Percentiles rank a stretch among this genome's conserved stretches.
These are phyloP conservation scores for Fennellomyces sp. DNA, from an alignment of 371 early-diverging fungal species.

Conservation along the genomic window DNA sequence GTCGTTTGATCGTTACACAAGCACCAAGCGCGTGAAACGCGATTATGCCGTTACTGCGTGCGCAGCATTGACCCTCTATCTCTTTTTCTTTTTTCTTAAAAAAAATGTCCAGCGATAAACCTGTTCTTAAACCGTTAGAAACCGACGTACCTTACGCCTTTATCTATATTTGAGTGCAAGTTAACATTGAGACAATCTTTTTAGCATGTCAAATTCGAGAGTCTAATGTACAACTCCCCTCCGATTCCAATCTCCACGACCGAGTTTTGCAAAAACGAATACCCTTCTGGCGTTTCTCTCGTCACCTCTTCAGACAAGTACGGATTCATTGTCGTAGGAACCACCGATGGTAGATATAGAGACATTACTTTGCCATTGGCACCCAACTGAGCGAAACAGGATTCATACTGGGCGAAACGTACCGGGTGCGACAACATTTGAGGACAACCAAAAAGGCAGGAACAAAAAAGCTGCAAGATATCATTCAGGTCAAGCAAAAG, in stretches of 20 bases:
- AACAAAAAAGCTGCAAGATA: not conserved
- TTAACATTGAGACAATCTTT: too few relatives aligned
- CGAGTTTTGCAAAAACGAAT: not conserved
- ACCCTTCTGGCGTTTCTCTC: not conserved
- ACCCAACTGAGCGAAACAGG: too few relatives aligned
- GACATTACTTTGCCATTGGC: too few relatives aligned
- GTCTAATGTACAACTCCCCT: not conserved
- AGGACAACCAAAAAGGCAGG: not conserved
- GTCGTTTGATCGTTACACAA: not conserved
- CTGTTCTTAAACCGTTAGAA: too few relatives aligned
- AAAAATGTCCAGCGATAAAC: too few relatives aligned
- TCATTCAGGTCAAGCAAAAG: not conserved
- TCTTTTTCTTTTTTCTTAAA: too few relatives aligned
- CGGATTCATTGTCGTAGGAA: not conserved
- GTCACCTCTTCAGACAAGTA: not conserved
- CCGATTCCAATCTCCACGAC: not conserved
- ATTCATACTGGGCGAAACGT: not conserved
- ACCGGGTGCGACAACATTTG: not conserved
- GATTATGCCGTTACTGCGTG: too few relatives aligned
- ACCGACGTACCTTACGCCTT: too few relatives aligned
- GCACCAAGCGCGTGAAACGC: too few relatives aligned
- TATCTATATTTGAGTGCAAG: too few relatives aligned
- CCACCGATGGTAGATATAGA: slow-evolving; percentile 1
- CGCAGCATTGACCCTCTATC: too few relatives aligned
- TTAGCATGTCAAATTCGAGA: slow-evolving; percentile 1